phyloP scores from a whole-genome alignment of 805 yeast genomes.

The Huiozyma sinensis region DNA sequence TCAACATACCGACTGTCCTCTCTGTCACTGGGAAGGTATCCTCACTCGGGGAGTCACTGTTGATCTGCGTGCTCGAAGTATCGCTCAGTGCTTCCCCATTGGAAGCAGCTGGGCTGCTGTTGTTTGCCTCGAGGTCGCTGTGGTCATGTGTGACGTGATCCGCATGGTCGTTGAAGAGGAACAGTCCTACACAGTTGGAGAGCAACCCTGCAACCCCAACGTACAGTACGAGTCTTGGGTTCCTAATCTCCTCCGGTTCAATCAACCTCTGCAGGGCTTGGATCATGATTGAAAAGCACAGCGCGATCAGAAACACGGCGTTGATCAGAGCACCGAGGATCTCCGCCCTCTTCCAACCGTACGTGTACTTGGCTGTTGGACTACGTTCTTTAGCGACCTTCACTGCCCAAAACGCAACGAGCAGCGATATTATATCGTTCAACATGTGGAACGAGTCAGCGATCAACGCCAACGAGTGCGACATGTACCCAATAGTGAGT shows the following conservation, averaged over 20 bases:
- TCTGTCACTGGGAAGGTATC: constrained; percentile 11
- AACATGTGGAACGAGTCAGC: constrained; percentile 98
- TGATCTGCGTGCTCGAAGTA: not conserved
- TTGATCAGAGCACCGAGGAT: constrained; percentile 89
- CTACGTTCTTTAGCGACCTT: constrained; percentile 70
- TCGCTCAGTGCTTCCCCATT: not conserved
- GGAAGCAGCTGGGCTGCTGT: constrained; percentile 4
- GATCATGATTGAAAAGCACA: constrained; percentile 82
- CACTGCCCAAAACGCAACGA: constrained; percentile 96
- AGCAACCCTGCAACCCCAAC: constrained; percentile 79
- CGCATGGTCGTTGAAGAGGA: constrained; percentile 67
- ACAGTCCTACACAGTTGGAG: constrained; percentile 75
- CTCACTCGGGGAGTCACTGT: not conserved
- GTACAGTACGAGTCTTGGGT: constrained; percentile 66
- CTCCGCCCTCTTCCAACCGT: constrained; percentile 99
- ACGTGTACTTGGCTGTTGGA: constrained; percentile 84
- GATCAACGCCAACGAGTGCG: constrained; percentile 85
- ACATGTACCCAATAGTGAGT: constrained; percentile 77
- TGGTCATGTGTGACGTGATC: not conserved
- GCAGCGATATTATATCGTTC: constrained; percentile 80
- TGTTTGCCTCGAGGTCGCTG: constrained; percentile 3
- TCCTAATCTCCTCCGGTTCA: constrained; percentile 65
- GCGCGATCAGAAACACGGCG: constrained; percentile 85
- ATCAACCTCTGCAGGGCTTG: constrained; percentile 89
- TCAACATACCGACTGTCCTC: constrained; percentile 2